These are phyloP conservation scores for Rosa multiflora DNA, from an alignment of 306 rosid genomes.

Conservation along the genomic window DNA sequence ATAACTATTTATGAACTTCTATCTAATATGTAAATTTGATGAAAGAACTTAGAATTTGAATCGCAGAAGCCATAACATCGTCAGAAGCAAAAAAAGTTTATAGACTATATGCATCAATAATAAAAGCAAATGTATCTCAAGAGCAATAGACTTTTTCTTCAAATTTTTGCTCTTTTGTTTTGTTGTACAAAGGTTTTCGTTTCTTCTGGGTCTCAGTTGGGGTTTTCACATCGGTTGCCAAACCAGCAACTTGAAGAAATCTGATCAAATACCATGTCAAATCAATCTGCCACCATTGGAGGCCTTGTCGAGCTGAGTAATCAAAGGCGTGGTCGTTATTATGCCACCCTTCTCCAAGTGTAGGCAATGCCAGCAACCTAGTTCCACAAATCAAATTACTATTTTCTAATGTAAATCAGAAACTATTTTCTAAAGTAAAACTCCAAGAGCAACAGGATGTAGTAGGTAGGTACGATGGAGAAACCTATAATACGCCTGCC, in stretches of 20 bases:
- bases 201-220: not conserved
- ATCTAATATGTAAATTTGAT: too few species aligned
- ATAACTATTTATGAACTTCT: not conserved
- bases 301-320: not conserved
- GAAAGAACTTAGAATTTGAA: too few species aligned
- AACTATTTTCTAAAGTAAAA: not conserved
- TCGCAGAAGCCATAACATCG: too few species aligned
- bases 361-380: not conserved
- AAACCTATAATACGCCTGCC: not conserved
- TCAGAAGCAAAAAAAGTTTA: too few species aligned
- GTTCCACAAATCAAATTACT: not conserved
- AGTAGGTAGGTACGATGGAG: not conserved
- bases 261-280: not conserved
- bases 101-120: not conserved
- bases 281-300: slow-evolving; percentile 1
- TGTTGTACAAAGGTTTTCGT: not conserved
- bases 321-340: not conserved
- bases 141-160: not conserved
- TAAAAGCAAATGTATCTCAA: not conserved
- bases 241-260: not conserved
- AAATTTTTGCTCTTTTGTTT: not conserved
- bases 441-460: not conserved
- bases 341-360: not conserved
- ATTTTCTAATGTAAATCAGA: not conserved
- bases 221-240: slow-evolving; percentile 2